Percentiles rank a stretch among this genome's conserved stretches.
Conservation (phyloP, 75 land plant species). For the Cryptomeria japonica region DNA sequence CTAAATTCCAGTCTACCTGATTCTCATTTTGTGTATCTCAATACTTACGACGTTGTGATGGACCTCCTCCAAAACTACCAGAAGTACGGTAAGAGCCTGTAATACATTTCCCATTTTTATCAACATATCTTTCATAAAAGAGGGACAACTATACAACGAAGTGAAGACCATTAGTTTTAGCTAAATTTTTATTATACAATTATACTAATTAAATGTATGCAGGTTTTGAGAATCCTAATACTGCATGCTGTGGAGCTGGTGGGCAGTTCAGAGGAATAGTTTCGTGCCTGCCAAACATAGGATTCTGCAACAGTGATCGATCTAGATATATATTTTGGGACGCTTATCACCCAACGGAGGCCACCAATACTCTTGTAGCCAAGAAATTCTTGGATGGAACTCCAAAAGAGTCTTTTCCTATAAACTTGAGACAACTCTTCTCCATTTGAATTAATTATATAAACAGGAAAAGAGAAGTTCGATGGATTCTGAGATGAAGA, state of each 20-base stretch:
- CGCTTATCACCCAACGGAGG: slow-evolving; percentile 33
- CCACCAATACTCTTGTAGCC: slow-evolving; percentile 24
- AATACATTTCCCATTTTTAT: neutral
- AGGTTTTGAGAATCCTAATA: slow-evolving; percentile 18
- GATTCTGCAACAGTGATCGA: slow-evolving; percentile 14
- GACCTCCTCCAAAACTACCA: slow-evolving; percentile 68
- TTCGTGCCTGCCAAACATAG: slow-evolving; percentile 11
- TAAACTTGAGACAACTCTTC: slow-evolving; percentile 21
- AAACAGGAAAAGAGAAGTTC: too few species aligned
- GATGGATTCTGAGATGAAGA: too few species aligned
- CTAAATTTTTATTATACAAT: too few species aligned
- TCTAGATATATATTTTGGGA: slow-evolving; percentile 33
- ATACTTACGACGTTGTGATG: slow-evolving; percentile 66
- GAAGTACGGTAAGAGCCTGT: slow-evolving; percentile 46
- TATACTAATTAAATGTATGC: neutral
- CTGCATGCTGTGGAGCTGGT: slow-evolving; percentile 32
- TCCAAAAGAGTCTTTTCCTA: slow-evolving; percentile 13
- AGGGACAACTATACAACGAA: neutral
- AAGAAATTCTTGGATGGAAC: slow-evolving; percentile 17
- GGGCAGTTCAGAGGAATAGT: slow-evolving; percentile 23
- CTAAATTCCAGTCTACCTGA: slow-evolving; percentile 53
- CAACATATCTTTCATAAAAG: neutral
- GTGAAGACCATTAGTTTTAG: too few species aligned
- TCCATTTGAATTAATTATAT: neutral
- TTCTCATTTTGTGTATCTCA: slow-evolving; percentile 54